Base-by-base conservation (phyloP, 1,284 basidiomycete genomes). In the Cystobasidium slooffiae region DNA sequence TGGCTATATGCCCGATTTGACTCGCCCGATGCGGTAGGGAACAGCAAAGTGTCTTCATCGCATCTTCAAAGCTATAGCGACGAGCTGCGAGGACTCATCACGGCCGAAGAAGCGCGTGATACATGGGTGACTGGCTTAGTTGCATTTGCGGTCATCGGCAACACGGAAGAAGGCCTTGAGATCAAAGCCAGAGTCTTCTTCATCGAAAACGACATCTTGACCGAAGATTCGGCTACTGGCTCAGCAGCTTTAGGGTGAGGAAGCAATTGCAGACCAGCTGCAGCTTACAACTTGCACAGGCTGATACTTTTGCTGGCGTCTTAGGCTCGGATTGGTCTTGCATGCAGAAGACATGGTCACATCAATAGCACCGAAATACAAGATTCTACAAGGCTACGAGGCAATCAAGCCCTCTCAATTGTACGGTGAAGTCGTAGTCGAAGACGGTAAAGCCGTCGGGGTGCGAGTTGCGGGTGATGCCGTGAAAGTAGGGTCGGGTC, bases 161-260 rank as follows among this genome's bases (percentile, higher is more conserved):
- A 53, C 12, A 47, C 47, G 20, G 58, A 52, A 44, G 72, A 52
- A 43, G 49, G 56, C 46, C 9, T 61, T 7, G 65, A 44, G 1
- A 53, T 74, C 56, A 53, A 55, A 10, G 65, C 58, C 4, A 67
- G 72, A 22, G 72, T 74, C 6, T 68, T 68, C 31, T 74, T 52
- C 43, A 24, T 24, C 41, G 72, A 74, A n/a, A 16, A 68, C 31
- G 64, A 41, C 18, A 47, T 49, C 0, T 14, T 58, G 20, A 52
- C 55, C 3, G 72, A 74, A 46, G 72, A 74, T 49, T 59, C 72
- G 6, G 72, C 72, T 49, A 74, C 72, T n/a, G 72, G 72, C 0
- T 74, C 72, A 24, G 72, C 72, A 4, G 72, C 59, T 52, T 22
- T 74, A 7, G 72, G 52, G 64, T 70, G 37, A 43, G 58, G 43